A percentile compares a stretch with the other conserved stretches of the same genome.
Evolutionary conservation across 1,284 basidiomycete genomes (phyloP).

Genomic region (Puccinia triticina): DNA sequence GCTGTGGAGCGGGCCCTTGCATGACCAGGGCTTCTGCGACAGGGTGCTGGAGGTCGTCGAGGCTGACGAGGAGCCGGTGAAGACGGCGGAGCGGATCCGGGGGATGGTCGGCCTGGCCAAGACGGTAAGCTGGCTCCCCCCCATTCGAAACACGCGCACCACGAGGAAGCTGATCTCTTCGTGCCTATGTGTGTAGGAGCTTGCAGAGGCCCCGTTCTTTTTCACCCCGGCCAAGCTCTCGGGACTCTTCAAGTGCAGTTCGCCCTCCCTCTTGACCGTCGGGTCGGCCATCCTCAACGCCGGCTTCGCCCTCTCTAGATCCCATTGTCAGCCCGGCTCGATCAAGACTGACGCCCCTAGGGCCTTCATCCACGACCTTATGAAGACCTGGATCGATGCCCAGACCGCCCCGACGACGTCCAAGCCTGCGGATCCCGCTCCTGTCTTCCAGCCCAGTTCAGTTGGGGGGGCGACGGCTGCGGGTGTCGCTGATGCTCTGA

Average conservation of each 20-base stretch:
- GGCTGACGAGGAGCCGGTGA: slow-evolving; percentile 67
- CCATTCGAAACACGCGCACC: slow-evolving; percentile 1
- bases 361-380: slow-evolving; percentile 76
- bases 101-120: slow-evolving; percentile 91
- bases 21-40: slow-evolving; percentile 74
- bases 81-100: slow-evolving; percentile 81
- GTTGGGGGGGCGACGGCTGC: not conserved
- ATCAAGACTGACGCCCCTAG: slow-evolving; percentile 84
- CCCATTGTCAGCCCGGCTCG: slow-evolving; percentile 84
- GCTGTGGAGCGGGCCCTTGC: slow-evolving; percentile 91
- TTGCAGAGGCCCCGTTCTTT: slow-evolving; percentile 76
- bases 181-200: slow-evolving; percentile 74
- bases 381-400: slow-evolving; percentile 76
- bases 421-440: too few relatives aligned
- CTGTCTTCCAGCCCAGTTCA: too few relatives aligned
- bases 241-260: slow-evolving; percentile 77
- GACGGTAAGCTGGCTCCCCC: slow-evolving; percentile 66
- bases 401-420: not conserved
- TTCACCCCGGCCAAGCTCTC: slow-evolving; percentile 83
- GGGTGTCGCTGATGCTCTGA: not conserved
- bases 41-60: slow-evolving; percentile 75
- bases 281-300: slow-evolving; percentile 87
- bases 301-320: slow-evolving; percentile 81
- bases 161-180: too few relatives aligned
- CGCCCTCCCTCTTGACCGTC: slow-evolving; percentile 74